These are phyloP conservation scores for Naganishia kalamii DNA, from an alignment of 768 basidiomycete species.

Conservation along the genomic window DNA sequence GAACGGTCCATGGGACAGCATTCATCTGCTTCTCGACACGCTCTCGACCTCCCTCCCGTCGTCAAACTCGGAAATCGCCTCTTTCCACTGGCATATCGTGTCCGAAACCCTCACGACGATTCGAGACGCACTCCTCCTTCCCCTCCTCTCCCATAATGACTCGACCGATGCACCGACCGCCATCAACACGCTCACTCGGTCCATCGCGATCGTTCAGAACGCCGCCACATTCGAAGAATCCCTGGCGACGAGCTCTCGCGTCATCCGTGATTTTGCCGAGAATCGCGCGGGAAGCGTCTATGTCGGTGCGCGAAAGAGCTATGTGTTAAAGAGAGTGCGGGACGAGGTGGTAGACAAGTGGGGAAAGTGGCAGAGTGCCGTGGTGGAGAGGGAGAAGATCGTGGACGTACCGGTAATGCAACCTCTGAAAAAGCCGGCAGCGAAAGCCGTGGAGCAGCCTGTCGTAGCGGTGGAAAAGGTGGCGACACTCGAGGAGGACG, in stretches of 20 bases:
- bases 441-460: background rate
- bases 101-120: background rate
- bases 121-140: background rate
- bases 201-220: background rate
- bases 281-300: conserved; percentile 11
- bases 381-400: conserved; percentile 18
- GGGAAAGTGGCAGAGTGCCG: conserved; percentile 17
- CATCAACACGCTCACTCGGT: too few relatives aligned
- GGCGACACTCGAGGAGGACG: too few relatives aligned
- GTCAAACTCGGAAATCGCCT: background rate
- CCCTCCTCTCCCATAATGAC: background rate
- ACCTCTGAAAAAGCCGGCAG: background rate
- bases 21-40: background rate
- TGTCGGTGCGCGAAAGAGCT: background rate
- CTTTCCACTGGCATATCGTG: conserved; percentile 1
- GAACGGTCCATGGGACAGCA: background rate
- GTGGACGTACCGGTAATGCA: background rate
- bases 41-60: background rate
- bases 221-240: background rate
- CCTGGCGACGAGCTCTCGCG: background rate
- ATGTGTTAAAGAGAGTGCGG: background rate
- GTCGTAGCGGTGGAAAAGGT: background rate
- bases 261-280: background rate
- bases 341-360: conserved; percentile 13
- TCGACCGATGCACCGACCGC: background rate